phyloP scores from a whole-genome alignment of 2,329 filamentous ascomycete genomes.

The Aspergillus unguis region DNA sequence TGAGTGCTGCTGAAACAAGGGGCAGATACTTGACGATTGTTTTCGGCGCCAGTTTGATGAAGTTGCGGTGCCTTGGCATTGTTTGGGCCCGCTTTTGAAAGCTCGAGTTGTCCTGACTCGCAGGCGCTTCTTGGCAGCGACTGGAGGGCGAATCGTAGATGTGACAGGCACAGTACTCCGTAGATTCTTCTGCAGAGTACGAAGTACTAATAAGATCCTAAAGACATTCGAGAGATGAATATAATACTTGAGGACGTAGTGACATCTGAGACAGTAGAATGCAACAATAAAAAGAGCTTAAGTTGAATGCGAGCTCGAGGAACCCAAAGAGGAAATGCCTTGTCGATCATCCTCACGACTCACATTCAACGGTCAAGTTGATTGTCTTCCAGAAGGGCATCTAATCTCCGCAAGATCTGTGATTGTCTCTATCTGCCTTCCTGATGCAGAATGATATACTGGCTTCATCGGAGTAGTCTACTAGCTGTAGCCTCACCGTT shows the following conservation, averaged over 20 bases:
- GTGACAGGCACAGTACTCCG: neutral
- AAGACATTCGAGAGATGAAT: too few relatives aligned
- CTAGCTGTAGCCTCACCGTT: too few relatives aligned
- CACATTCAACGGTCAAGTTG: neutral
- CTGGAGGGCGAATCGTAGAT: neutral
- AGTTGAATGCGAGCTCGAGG: neutral
- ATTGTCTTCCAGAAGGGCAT: neutral
- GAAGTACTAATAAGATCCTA: too few relatives aligned
- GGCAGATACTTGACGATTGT: slow-evolving; percentile 34
- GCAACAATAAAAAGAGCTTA: neutral
- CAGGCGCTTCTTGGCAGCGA: neutral
- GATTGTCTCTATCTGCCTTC: neutral
- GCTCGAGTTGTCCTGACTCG: slow-evolving; percentile 5
- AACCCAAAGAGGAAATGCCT: neutral
- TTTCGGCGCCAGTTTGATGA: slow-evolving; percentile 35
- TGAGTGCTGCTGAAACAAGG: slow-evolving; percentile 32
- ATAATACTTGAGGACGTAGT: too few relatives aligned
- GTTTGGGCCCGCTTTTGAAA: slow-evolving; percentile 12
- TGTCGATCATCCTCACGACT: neutral
- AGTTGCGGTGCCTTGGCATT: slow-evolving; percentile 26
- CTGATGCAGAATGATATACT: too few relatives aligned
- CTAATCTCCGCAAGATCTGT: neutral
- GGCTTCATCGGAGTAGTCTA: too few relatives aligned
- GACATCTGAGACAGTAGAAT: neutral
- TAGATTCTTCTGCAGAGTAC: neutral